Evolutionary conservation across 2,329 filamentous ascomycete genomes (phyloP).

Genomic region (Arthrobotrys entomopaga): DNA sequence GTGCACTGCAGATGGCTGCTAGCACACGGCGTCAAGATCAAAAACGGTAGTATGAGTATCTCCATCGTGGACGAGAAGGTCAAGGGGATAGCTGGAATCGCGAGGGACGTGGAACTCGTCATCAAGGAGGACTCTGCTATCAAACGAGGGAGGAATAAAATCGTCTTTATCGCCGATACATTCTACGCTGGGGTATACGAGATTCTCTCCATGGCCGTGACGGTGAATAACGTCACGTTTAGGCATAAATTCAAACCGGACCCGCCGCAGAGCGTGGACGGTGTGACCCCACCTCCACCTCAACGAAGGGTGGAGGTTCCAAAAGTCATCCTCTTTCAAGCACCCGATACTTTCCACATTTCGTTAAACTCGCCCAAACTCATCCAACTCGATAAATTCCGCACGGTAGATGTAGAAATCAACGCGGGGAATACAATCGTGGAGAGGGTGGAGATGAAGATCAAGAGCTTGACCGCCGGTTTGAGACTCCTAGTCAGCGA

Average conservation of each 20-base stretch:
- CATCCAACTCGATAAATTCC: slow-evolving; percentile 82
- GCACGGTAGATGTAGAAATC: slow-evolving; percentile 78
- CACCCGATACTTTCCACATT: slow-evolving; percentile 74
- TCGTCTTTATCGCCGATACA: slow-evolving; percentile 39
- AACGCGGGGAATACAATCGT: slow-evolving; percentile 79
- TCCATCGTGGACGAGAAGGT: slow-evolving; percentile 61
- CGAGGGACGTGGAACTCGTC: slow-evolving; percentile 75
- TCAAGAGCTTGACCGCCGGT: slow-evolving; percentile 74
- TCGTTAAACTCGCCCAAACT: slow-evolving; percentile 72
- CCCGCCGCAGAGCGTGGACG: slow-evolving; percentile 20
- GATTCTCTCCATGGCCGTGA: slow-evolving; percentile 34
- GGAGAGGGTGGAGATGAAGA: slow-evolving; percentile 69
- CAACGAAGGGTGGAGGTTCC: slow-evolving; percentile 66
- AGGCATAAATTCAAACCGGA: slow-evolving; percentile 52
- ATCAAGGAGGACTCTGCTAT: slow-evolving; percentile 65
- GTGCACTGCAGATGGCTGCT: slow-evolving; percentile 78
- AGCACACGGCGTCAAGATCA: slow-evolving; percentile 74
- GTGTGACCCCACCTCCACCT: slow-evolving; percentile 50
- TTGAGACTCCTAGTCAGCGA: slow-evolving; percentile 72
- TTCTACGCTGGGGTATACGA: slow-evolving; percentile 46
- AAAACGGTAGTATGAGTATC: slow-evolving; percentile 73
- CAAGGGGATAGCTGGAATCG: slow-evolving; percentile 64
- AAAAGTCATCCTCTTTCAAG: slow-evolving; percentile 78
- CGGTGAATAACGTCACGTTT: slow-evolving; percentile 44
- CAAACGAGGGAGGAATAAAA: slow-evolving; percentile 65